These are phyloP conservation scores for Delonix regia DNA, from an alignment of 306 rosid genomes.

Conservation along the genomic window DNA sequence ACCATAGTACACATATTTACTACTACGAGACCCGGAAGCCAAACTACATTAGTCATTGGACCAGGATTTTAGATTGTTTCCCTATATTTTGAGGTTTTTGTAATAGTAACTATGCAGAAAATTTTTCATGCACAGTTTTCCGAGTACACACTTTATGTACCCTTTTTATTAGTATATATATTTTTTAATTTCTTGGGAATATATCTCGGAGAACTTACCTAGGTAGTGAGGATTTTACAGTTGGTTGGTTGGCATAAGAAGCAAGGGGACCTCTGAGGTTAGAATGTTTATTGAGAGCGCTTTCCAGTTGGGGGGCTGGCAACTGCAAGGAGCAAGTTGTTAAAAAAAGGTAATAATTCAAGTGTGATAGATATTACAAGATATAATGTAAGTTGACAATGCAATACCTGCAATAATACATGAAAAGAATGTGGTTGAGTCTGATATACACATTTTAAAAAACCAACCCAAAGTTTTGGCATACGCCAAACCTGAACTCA, in stretches of 20 bases:
- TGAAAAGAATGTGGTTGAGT: slow-evolving; percentile 93
- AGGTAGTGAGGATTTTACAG: slow-evolving; percentile 67
- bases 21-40: not conserved
- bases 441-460: slow-evolving; percentile 91
- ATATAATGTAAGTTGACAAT: slow-evolving; percentile 18
- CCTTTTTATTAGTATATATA: no score
- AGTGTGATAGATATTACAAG: slow-evolving; percentile 28
- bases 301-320: slow-evolving; percentile 85
- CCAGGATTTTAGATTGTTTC: no score
- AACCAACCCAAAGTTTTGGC: slow-evolving; percentile 98
- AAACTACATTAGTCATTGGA: no score
- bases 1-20: no score
- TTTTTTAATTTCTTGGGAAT: not conserved
- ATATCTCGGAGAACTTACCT: slow-evolving; percentile 54
- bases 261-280: slow-evolving; percentile 76
- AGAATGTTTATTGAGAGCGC: slow-evolving; percentile 72
- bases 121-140: no score
- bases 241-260: slow-evolving; percentile 80
- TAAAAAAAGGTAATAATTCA: slow-evolving; percentile 11
- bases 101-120: not conserved
- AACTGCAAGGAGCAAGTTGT: slow-evolving; percentile 62
- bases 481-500: slow-evolving; percentile 82
- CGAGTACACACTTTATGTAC: no score
- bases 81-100: not conserved
- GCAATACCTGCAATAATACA: slow-evolving; percentile 75